Evolutionary conservation across 208 protist species (phyloP).

Genomic region (Acanthamoeba comandoni): DNA sequence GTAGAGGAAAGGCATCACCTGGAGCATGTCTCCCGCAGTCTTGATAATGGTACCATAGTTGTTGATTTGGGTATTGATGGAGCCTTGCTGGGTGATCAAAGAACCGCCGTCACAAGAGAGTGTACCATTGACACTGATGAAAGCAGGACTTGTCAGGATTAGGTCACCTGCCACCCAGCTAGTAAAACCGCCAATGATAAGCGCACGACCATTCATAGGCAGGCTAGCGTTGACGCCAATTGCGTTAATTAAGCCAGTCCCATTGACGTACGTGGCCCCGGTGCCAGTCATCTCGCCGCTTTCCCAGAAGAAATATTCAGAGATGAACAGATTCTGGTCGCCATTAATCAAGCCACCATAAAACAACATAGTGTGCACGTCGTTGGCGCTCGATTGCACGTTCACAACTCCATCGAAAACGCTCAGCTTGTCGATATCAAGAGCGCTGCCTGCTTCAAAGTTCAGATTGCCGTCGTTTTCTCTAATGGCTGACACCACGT

Average conservation of each 20-base stretch:
- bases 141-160: constrained; percentile 33
- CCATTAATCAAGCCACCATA: constrained; percentile 31
- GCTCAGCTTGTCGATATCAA: constrained; percentile 39
- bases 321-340: constrained; percentile 54
- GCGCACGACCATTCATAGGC: background rate
- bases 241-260: constrained; percentile 18
- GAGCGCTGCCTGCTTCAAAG: constrained; percentile 42
- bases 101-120: background rate
- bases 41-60: constrained; percentile 61
- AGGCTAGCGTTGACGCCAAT: too few species aligned
- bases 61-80: constrained; percentile 29
- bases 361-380: constrained; percentile 49
- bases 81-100: constrained; percentile 7
- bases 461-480: constrained; percentile 18
- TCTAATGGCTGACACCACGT: constrained; percentile 26
- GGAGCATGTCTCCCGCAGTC: constrained; percentile 33
- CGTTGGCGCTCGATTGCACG: constrained; percentile 54
- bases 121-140: constrained; percentile 13
- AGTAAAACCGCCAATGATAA: constrained; percentile 41
- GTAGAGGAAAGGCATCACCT: background rate
- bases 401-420: constrained; percentile 11
- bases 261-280: constrained; percentile 32
- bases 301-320: constrained; percentile 67
- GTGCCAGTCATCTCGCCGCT: constrained; percentile 51
- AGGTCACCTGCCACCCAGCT: constrained; percentile 55